A percentile compares a stretch with the other conserved stretches of the same genome.
Conservation (phyloP, 371 early-diverging fungal genomes). For the Choanephora cucurbitarum region DNA sequence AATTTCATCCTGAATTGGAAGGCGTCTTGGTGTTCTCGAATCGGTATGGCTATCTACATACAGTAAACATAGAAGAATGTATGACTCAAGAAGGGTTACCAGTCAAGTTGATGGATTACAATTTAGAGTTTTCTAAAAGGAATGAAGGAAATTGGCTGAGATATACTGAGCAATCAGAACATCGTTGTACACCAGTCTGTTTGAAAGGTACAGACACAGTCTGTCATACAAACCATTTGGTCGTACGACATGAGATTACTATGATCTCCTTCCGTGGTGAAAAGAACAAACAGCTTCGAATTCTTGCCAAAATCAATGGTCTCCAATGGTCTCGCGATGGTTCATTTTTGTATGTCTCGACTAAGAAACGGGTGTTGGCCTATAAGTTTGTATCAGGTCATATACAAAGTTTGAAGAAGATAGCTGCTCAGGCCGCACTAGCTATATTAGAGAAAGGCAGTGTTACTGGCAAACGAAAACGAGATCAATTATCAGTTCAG, state of each 20-base stretch:
- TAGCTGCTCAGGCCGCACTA: slow-evolving; percentile 10
- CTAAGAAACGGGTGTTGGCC: slow-evolving; percentile 57
- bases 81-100: not conserved
- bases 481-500: not conserved
- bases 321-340: slow-evolving; percentile 62
- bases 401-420: slow-evolving; percentile 16
- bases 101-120: not conserved
- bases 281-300: slow-evolving; percentile 46
- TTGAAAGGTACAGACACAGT: slow-evolving; percentile 2
- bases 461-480: not conserved
- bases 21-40: slow-evolving; percentile 59
- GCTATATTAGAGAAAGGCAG: slow-evolving; percentile 13
- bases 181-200: not conserved
- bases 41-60: slow-evolving; percentile 63
- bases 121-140: too few species aligned
- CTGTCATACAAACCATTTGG: slow-evolving; percentile 21
- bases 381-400: slow-evolving; percentile 40
- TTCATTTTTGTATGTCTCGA: slow-evolving; percentile 53
- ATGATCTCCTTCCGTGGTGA: slow-evolving; percentile 65
- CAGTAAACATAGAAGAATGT: slow-evolving; percentile 48
- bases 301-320: slow-evolving; percentile 61
- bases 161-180: too few species aligned
- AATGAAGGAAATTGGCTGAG: too few species aligned
- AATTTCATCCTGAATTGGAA: slow-evolving; percentile 57
- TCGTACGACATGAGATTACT: slow-evolving; percentile 53